Base-by-base conservation (phyloP, 2,329 filamentous ascomycete species). In the Metarhizium album region DNA sequence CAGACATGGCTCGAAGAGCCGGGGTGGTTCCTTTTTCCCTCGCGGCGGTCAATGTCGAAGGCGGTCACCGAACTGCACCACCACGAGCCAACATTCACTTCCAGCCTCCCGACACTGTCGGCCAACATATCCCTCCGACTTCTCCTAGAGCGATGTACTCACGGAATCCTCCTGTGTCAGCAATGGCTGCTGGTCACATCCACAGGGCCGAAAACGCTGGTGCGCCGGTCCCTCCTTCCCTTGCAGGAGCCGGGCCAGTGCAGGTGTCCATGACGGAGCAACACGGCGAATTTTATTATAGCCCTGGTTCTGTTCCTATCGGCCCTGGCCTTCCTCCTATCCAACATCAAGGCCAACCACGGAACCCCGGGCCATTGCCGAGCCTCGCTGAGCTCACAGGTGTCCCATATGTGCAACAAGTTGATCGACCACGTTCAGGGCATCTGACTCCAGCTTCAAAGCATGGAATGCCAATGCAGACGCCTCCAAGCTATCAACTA, bases 1-100 rank as follows among this genome's bases (percentile, higher is more conserved):
- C 83, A 59, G 93, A 97, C 60, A 97, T 98, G 89, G 90, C 90
- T 46, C 81, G 86, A 54, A 84, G 91, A 52, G 91, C 91, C 42
- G 93, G 93, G 43, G 89, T 93, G 37, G 84, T 87, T 7, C 89
- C 91, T 1, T 96, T 96, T 68, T 82, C 83, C 3, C 72, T 88
- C 29, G 81, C 83, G 48, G 71, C 76, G 47, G 72, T 77, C 55
- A 75, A 78, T 43, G 62, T 71, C 52, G 75, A 77, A 48, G 64
- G 65, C 42, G 64, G 60, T 45, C 70, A 64, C 54, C 69, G 65
- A 57, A 64, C 58, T 52, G 67, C 67, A 31, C 70, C 67, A 37
- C 66, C 67, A 18, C 67, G 64, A 46, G 66, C 55, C 52, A 69
- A 66, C 57, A 63, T 64, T 59, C 73, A 71, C 61, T 70, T 66